Evolutionary conservation across 257 asterid genomes (phyloP).

Genomic region (Jasminum sambac): DNA sequence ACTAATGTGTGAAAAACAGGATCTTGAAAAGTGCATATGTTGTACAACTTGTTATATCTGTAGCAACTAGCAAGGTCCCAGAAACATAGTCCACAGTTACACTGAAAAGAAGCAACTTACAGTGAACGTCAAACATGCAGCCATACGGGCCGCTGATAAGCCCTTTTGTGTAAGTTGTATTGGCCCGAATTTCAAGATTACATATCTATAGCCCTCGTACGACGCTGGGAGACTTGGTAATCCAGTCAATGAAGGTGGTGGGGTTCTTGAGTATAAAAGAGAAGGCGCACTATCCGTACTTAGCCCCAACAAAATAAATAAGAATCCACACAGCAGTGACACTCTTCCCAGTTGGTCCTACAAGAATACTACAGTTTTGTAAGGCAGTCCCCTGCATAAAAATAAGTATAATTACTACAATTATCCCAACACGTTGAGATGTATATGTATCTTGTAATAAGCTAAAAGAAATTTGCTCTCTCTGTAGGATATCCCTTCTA

Average conservation of each 20-base stretch:
- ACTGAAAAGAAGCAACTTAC: conserved; percentile 42
- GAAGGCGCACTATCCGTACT: conserved; percentile 89
- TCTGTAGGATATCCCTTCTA: background rate
- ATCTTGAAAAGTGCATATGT: no score
- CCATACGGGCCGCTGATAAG: conserved; percentile 73
- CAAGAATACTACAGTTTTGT: conserved; percentile 47
- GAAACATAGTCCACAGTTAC: background rate
- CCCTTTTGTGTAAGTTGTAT: conserved; percentile 85
- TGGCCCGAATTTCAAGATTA: conserved; percentile 80
- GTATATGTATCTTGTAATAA: conserved; percentile 7
- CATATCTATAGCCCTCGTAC: conserved; percentile 72
- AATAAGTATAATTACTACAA: conserved; percentile 31
- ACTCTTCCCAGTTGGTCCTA: conserved; percentile 98
- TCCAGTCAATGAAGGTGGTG: conserved; percentile 72
- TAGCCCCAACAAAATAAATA: conserved; percentile 78
- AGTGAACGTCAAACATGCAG: conserved; percentile 91
- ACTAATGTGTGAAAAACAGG: no score
- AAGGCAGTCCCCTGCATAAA: conserved; percentile 51
- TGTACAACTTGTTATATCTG: no score
- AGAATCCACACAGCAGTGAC: conserved; percentile 71
- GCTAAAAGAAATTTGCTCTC: background rate
- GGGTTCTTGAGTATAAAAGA: conserved; percentile 73
- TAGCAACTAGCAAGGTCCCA: no score
- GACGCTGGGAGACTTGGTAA: conserved; percentile 61
- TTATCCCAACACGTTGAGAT: conserved; percentile 2